A percentile compares a stretch with the other conserved stretches of the same genome.
Evolutionary conservation across 306 rosid genomes (phyloP).

Genomic region (Luffa aegyptiaca): DNA sequence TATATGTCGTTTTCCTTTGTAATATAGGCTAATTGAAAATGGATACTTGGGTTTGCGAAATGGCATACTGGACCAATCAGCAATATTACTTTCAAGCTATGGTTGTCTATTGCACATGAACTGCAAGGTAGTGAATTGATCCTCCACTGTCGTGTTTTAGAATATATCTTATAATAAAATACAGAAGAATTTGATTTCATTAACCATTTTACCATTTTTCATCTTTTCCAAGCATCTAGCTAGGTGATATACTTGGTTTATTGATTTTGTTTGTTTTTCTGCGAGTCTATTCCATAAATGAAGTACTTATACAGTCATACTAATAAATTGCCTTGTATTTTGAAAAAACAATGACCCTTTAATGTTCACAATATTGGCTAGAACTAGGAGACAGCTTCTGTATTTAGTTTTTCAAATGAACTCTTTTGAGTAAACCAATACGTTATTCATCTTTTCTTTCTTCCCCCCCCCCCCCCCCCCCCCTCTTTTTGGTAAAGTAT

Average conservation of each 20-base stretch:
- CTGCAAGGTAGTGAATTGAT: slow-evolving; percentile 68
- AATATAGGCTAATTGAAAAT: slow-evolving; percentile 77
- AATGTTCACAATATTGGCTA: not conserved
- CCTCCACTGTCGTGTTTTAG: not conserved
- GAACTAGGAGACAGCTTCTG: not conserved
- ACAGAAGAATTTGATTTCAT: not conserved
- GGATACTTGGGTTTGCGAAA: slow-evolving; percentile 87
- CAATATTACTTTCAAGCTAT: slow-evolving; percentile 73
- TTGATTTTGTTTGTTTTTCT: not conserved
- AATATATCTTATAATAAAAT: not conserved
- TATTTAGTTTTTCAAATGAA: not conserved
- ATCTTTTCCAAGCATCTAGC: not conserved
- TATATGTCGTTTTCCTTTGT: not conserved
- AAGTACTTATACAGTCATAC: not conserved
- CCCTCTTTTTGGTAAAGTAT: not conserved
- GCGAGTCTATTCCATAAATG: not conserved
- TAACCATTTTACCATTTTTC: not conserved
- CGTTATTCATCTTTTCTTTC: not conserved
- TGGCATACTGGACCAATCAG: slow-evolving; percentile 98
- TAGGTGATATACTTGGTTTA: not conserved
- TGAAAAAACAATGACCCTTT: not conserved
- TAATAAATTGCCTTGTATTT: not conserved
- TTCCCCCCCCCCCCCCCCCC: too few species aligned
- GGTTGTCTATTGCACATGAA: slow-evolving; percentile 90
- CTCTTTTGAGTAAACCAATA: not conserved